Percentiles rank a stretch among this genome's conserved stretches.
Evolutionary conservation across 1,284 basidiomycete species (phyloP).

Genomic region (Sporisorium graminicola): DNA sequence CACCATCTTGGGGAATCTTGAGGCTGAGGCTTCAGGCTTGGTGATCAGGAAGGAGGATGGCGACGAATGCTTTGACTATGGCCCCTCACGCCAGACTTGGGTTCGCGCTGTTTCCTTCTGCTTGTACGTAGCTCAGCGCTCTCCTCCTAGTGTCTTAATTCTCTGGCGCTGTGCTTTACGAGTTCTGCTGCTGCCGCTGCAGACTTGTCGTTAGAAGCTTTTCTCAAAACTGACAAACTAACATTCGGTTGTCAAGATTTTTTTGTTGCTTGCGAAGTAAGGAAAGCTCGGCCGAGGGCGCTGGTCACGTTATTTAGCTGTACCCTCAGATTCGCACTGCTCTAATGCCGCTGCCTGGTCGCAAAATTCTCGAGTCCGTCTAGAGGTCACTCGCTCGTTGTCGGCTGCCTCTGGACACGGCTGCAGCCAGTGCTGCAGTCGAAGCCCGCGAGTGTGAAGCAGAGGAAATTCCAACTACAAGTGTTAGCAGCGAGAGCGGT

Average conservation of each 20-base stretch:
- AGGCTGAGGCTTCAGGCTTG: slow-evolving; percentile 55
- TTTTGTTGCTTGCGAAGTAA: too few relatives aligned
- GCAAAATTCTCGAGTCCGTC: neutral
- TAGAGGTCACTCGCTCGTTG: neutral
- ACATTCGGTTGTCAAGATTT: slow-evolving; percentile 8
- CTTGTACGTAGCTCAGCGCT: neutral
- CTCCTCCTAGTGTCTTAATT: too few relatives aligned
- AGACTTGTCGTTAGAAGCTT: neutral
- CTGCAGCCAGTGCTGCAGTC: neutral
- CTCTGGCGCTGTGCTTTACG: too few relatives aligned
- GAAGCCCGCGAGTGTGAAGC: too few relatives aligned
- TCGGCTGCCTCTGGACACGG: neutral
- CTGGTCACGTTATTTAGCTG: neutral
- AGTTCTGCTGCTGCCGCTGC: neutral
- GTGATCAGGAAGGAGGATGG: slow-evolving; percentile 50
- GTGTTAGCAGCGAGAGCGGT: neutral
- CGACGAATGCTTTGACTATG: slow-evolving; percentile 17
- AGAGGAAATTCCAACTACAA: neutral
- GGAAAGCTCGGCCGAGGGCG: slow-evolving; percentile 4
- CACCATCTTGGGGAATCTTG: slow-evolving; percentile 55
- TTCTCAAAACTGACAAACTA: slow-evolving; percentile 4
- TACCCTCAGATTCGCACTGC: neutral
- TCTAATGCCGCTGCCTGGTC: neutral
- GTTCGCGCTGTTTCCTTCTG: neutral
- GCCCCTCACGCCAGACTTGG: neutral